These are phyloP conservation scores for Trichoderma breve DNA, from an alignment of 2,329 filamentous ascomycete genomes.

Conservation along the genomic window DNA sequence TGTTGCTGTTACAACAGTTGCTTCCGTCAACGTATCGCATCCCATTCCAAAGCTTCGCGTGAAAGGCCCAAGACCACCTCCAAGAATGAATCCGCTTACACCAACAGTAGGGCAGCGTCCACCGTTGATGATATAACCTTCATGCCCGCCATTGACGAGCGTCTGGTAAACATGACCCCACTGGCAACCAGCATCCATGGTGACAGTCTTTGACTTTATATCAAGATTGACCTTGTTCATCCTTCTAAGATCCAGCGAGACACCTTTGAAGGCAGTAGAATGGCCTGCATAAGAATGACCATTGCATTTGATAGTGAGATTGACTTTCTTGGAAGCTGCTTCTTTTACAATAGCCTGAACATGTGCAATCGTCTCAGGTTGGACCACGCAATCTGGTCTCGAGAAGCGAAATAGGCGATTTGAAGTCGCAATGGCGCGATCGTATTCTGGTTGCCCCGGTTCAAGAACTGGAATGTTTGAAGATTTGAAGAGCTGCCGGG, in stretches of 20 bases:
- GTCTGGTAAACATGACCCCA: constrained; percentile 33
- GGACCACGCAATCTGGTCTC: background rate
- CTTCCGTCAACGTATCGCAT: constrained; percentile 31
- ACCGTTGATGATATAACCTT: constrained; percentile 30
- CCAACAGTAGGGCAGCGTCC: constrained; percentile 36
- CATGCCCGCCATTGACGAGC: constrained; percentile 23
- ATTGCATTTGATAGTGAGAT: constrained; percentile 2
- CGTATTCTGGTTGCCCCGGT: background rate
- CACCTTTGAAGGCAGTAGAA: background rate
- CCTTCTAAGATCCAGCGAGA: background rate
- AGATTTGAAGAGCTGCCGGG: background rate
- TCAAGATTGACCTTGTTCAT: background rate
- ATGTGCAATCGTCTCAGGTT: background rate
- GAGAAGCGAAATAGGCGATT: constrained; percentile 3
- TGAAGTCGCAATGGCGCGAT: background rate
- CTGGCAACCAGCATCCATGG: background rate
- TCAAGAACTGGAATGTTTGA: background rate
- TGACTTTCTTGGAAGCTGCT: background rate
- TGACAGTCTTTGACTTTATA: background rate
- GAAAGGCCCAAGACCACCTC: constrained; percentile 35
- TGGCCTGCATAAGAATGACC: background rate
- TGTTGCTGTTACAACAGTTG: constrained; percentile 34
- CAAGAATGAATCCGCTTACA: constrained; percentile 37
- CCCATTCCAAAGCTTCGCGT: constrained; percentile 26
- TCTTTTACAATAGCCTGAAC: background rate